Conservation (phyloP, 2,329 filamentous ascomycete species). For the Rugonectria rugulosa region DNA sequence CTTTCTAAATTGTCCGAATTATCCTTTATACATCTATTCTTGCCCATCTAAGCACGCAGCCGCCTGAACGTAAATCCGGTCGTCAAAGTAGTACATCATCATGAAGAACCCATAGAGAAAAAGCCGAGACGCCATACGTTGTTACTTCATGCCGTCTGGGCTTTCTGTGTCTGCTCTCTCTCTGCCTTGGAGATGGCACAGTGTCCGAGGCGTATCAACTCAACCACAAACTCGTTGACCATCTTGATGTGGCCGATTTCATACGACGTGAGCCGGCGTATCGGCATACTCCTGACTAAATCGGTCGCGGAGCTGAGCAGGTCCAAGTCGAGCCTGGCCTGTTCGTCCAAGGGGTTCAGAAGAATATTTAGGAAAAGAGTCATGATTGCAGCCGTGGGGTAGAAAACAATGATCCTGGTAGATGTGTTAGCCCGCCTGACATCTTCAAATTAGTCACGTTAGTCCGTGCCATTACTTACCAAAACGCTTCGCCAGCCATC, state of each 20-base stretch:
- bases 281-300: constrained; percentile 51
- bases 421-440: too few relatives aligned
- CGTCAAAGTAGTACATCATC: too few relatives aligned
- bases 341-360: constrained; percentile 51
- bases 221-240: constrained; percentile 53
- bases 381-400: constrained; percentile 61
- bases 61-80: too few relatives aligned
- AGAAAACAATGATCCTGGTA: constrained; percentile 62
- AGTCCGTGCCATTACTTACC: constrained; percentile 48
- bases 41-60: too few relatives aligned
- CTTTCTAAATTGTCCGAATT: too few relatives aligned
- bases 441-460: too few relatives aligned
- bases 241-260: constrained; percentile 50
- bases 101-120: too few relatives aligned
- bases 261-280: constrained; percentile 35
- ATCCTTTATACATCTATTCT: too few relatives aligned
- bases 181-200: constrained; percentile 48
- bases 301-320: constrained; percentile 50
- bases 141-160: neutral
- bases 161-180: neutral
- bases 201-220: constrained; percentile 50
- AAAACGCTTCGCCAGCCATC: constrained; percentile 55
- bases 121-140: too few relatives aligned
- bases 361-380: constrained; percentile 63
- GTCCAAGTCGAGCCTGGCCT: constrained; percentile 53